Percentiles rank a stretch among this genome's conserved stretches.
Conservation (phyloP, 2,329 filamentous ascomycete genomes). For the Nemania sp. region DNA sequence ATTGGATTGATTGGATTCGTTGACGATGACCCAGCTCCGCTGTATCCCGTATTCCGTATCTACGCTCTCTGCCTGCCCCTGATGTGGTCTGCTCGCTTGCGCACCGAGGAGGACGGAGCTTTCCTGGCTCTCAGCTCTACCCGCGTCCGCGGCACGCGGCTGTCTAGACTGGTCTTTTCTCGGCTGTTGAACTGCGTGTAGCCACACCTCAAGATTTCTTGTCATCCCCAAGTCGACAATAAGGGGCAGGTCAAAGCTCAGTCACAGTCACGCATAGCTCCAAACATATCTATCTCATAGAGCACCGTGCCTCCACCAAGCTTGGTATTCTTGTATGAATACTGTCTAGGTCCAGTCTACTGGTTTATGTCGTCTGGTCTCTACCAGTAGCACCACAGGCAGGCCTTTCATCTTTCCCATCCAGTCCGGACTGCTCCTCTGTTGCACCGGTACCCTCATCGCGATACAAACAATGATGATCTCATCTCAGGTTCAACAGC, state of each 20-base stretch:
- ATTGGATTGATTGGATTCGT: not conserved
- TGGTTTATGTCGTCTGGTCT: conserved; percentile 22
- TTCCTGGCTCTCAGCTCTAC: conserved; percentile 11
- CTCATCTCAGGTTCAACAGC: conserved; percentile 15
- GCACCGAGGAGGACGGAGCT: conserved; percentile 21
- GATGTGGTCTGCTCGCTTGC: conserved; percentile 17
- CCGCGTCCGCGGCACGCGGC: conserved; percentile 21
- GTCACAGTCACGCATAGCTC: not conserved
- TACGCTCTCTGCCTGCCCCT: conserved; percentile 15
- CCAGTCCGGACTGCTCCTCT: conserved; percentile 15
- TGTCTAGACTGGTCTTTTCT: conserved; percentile 9
- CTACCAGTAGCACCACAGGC: no score
- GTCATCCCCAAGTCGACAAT: not conserved
- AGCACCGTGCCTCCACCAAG: conserved; percentile 2
- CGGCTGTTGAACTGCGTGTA: not conserved
- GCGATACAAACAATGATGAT: conserved; percentile 11
- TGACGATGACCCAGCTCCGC: not conserved
- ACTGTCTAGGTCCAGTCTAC: not conserved
- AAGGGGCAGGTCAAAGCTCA: not conserved
- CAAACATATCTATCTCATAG: conserved; percentile 7
- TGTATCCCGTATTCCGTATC: not conserved
- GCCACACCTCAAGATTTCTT: conserved; percentile 2
- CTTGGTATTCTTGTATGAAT: conserved; percentile 11
- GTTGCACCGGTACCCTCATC: conserved; percentile 14
- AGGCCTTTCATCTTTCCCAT: conserved; percentile 25